Evolutionary conservation across 495 filamentous ascomycete species (phyloP).

Genomic region (Tuber aestivum): DNA sequence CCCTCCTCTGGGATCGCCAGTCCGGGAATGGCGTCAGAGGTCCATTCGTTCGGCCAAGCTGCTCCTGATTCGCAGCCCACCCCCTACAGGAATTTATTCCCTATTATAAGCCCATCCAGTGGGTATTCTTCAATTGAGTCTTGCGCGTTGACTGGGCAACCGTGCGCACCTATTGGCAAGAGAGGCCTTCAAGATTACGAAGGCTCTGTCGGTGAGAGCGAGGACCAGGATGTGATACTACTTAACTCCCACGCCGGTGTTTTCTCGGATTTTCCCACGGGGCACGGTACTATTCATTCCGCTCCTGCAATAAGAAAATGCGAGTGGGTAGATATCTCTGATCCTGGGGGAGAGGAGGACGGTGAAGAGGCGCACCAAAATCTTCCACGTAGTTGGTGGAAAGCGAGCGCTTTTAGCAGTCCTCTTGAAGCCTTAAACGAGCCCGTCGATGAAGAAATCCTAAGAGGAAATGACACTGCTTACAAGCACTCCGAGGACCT

Average conservation of each 20-base stretch:
- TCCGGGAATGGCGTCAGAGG: background rate
- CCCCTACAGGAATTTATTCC: background rate
- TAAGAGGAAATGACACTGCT: background rate
- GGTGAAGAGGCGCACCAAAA: background rate
- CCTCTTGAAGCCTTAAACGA: background rate
- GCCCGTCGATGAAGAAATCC: background rate
- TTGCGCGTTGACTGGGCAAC: background rate
- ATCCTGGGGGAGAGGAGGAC: background rate
- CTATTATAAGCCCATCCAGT: background rate
- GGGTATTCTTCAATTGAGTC: background rate
- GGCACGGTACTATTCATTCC: background rate
- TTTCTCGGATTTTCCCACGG: background rate
- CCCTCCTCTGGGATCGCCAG: background rate
- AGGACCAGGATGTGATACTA: background rate
- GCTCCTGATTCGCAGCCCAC: background rate
- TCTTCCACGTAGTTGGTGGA: background rate
- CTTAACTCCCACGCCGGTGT: background rate
- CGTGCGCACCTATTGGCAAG: background rate
- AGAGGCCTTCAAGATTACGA: background rate
- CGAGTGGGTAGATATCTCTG: background rate
- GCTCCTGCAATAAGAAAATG: background rate
- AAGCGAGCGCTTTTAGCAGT: background rate
- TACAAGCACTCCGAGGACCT: background rate
- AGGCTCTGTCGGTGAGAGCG: background rate
- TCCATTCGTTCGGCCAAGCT: background rate